Conservation (phyloP, 148 eudicot species). For the Fagopyrum homotropicum region DNA sequence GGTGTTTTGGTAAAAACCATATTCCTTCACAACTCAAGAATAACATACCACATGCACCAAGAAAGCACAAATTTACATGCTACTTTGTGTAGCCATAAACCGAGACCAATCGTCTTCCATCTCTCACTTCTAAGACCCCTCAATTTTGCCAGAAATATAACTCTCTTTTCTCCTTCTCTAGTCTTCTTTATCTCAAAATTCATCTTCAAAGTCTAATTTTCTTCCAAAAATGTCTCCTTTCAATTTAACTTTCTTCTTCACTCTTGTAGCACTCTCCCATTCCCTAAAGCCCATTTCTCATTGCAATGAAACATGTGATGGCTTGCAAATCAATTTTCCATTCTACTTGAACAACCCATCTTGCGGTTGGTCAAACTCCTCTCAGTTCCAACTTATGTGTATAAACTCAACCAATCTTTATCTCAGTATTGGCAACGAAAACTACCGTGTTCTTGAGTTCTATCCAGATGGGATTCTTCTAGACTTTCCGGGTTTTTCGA, state of each 20-base stretch:
- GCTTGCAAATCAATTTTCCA: slow-evolving; percentile 47
- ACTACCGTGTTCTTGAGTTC: slow-evolving; percentile 57
- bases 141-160: not conserved
- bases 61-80: slow-evolving; percentile 17
- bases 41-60: slow-evolving; percentile 5
- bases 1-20: not conserved
- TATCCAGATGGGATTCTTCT: slow-evolving; percentile 58
- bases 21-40: not conserved
- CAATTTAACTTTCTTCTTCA: not conserved
- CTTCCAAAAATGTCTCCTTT: not conserved
- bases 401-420: slow-evolving; percentile 43
- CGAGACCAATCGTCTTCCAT: slow-evolving; percentile 57
- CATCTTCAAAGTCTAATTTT: not conserved
- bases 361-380: slow-evolving; percentile 26
- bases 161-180: not conserved
- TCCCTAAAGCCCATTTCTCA: not conserved
- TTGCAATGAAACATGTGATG: slow-evolving; percentile 53
- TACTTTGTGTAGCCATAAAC: slow-evolving; percentile 41
- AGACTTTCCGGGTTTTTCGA: slow-evolving; percentile 47
- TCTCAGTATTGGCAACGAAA: slow-evolving; percentile 37
- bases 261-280: not conserved
- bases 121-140: slow-evolving; percentile 37
- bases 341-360: slow-evolving; percentile 39
- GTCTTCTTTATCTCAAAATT: slow-evolving; percentile 1
- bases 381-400: slow-evolving; percentile 48